Evolutionary conservation across 352 stramenopile genomes (phyloP), one percentile per base, ranked within the genome.

Genomic region (Aphanomyces invadans): DNA sequence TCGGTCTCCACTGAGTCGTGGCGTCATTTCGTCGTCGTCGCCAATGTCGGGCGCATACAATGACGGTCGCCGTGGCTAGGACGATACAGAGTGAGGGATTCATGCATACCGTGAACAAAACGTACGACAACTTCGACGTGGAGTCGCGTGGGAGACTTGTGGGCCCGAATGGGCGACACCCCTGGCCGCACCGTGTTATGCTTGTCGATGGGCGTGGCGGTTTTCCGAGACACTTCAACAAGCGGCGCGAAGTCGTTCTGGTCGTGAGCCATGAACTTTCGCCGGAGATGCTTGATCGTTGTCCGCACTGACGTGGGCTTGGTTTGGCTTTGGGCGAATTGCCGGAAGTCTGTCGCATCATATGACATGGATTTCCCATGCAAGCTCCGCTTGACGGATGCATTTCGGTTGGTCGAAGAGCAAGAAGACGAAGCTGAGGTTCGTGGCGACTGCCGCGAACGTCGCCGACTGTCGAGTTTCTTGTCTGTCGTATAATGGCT

Each of bases 401-500:
- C 11, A 59, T 59, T 9, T 7, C 25, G 51, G 21, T 59, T 42
- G 36, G 7, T 42, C 36, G 51, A 59, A 7, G 15, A 5, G 25
- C 5, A 26, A 59, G 51, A 59, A 7, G 15, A 5, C 5, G 25
- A 26, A 59, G 51, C 19, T n/a, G 51, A 36, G 11, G 51, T n/a
- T 11, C 5, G 51, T 11, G 25, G 9, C 7, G 10, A 33, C 19
- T 19, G 15, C 26, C 21, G 33, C 5, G 59, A 56, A 12, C n/a
- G 59, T 32, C 45, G 59, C 44, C 25, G 12, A 26, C 19, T 42
- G 49, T 0, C 38, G 26, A 23, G 4, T 52, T 69, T 46, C 62
- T 23, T 19, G 31, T 21, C 2, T 15, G n/a, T 28, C 49, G 61
- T 63, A 49, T 63, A 53, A 31, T 69, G 25, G 38, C 81, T 79